phyloP scores from a whole-genome alignment of 208 protist genomes.

The Herpetomonas tarakana region DNA sequence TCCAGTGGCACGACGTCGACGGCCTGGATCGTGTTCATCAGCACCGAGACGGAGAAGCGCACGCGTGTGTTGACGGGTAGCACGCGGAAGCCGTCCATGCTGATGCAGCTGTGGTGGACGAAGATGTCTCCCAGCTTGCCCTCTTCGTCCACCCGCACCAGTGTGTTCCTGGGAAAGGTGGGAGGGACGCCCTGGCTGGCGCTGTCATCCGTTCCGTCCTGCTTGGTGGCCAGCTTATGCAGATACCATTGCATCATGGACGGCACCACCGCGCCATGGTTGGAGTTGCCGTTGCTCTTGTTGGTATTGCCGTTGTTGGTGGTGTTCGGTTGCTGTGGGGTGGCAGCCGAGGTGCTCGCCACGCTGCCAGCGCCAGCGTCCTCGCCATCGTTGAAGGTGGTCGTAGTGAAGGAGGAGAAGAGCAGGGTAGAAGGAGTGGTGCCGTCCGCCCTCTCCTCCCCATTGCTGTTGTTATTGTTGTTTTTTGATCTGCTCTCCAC shows the following conservation, averaged over 20 bases:
- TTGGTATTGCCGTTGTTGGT: conserved; percentile 17
- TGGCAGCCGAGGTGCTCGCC: too few species aligned
- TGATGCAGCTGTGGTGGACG: conserved; percentile 32
- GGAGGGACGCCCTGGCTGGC: neutral
- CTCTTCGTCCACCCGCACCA: neutral
- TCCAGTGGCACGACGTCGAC: too few species aligned
- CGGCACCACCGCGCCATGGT: neutral
- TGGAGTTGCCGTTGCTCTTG: conserved; percentile 11
- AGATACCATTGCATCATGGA: neutral
- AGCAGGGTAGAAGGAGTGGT: too few species aligned
- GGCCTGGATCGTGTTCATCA: conserved; percentile 45
- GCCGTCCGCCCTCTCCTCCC: too few species aligned
- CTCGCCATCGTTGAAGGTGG: too few species aligned
- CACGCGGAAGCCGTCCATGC: conserved; percentile 20
- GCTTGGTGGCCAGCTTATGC: neutral
- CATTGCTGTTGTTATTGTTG: too few species aligned
- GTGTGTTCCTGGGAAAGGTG: too few species aligned
- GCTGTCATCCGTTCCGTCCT: neutral
- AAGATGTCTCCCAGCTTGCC: conserved; percentile 29
- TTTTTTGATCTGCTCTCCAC: too few species aligned
- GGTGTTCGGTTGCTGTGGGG: conserved; percentile 26
- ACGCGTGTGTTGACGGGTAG: conserved; percentile 20
- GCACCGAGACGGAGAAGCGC: conserved; percentile 32
- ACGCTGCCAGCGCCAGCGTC: too few species aligned
- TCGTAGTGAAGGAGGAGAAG: too few species aligned